Conservation (phyloP, 2,329 filamentous ascomycete species). For the Colletotrichum navitas region DNA sequence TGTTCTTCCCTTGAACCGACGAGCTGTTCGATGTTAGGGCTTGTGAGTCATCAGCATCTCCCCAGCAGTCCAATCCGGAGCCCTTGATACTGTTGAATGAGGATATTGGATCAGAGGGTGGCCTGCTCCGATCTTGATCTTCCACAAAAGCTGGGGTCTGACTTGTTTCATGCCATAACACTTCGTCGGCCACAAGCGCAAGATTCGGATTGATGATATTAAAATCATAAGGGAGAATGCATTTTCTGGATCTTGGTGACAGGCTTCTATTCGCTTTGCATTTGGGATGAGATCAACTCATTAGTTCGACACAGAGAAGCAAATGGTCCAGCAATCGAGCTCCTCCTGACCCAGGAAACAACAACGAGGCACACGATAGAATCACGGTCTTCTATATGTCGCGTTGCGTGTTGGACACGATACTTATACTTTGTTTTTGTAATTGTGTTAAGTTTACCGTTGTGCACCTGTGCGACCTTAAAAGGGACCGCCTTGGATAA, state of each 20-base stretch:
- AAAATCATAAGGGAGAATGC: too few species aligned
- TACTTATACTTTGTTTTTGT: too few species aligned
- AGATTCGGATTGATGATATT: background rate
- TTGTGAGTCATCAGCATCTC: slow-evolving; percentile 2
- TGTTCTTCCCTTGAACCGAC: slow-evolving; percentile 6
- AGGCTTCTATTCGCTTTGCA: background rate
- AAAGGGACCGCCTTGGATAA: too few species aligned
- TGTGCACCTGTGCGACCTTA: too few species aligned
- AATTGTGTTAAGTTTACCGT: too few species aligned
- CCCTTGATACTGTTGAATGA: background rate
- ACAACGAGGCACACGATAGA: background rate
- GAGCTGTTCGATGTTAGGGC: background rate
- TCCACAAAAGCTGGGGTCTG: background rate
- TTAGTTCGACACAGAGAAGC: background rate
- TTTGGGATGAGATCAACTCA: background rate
- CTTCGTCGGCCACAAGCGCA: background rate
- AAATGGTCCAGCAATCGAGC: background rate
- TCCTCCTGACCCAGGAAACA: background rate
- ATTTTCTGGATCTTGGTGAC: background rate
- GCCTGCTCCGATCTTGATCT: background rate
- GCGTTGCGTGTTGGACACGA: too few species aligned
- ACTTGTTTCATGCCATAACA: background rate
- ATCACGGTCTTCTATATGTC: too few species aligned
- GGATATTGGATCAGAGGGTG: background rate
- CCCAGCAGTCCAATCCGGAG: background rate